Evolutionary conservation across 208 protist species (phyloP).

Genomic region (Acanthamoeba lenticulata): DNA sequence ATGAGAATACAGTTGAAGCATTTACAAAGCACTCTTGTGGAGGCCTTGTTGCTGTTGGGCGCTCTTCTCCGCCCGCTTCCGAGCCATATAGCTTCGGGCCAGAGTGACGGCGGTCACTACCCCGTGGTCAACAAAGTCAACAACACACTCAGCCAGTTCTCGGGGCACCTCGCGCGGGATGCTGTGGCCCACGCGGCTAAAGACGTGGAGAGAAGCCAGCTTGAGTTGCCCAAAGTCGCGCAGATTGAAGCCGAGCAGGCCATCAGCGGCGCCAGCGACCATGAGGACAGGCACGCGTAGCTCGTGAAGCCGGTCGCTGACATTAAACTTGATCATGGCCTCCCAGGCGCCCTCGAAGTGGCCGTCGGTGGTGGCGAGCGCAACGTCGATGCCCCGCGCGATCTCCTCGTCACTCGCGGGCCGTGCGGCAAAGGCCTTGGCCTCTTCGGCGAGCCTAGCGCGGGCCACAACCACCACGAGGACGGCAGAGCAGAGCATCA

Average conservation of each 20-base stretch:
- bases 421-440: not conserved
- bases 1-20: no score
- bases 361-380: not conserved
- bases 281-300: not conserved
- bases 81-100: not conserved
- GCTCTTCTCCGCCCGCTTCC: no score
- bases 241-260: not conserved
- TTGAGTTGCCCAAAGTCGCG: not conserved
- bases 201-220: not conserved
- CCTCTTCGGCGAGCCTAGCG: not conserved
- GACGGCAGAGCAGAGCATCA: no score
- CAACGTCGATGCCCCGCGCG: not conserved
- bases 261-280: not conserved
- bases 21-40: no score
- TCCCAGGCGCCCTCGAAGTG: constrained; percentile 42
- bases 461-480: no score
- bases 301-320: not conserved
- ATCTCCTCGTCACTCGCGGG: not conserved
- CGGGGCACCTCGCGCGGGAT: constrained; percentile 6
- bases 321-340: constrained; percentile 27
- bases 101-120: not conserved
- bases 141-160: not conserved
- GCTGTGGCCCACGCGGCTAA: constrained; percentile 4
- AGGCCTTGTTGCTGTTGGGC: no score
- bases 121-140: constrained; percentile 1